Evolutionary conservation across 805 yeast genomes (phyloP), one percentile per base, ranked within the genome.

Genomic region (Zygotorulaspora chibaensis): DNA sequence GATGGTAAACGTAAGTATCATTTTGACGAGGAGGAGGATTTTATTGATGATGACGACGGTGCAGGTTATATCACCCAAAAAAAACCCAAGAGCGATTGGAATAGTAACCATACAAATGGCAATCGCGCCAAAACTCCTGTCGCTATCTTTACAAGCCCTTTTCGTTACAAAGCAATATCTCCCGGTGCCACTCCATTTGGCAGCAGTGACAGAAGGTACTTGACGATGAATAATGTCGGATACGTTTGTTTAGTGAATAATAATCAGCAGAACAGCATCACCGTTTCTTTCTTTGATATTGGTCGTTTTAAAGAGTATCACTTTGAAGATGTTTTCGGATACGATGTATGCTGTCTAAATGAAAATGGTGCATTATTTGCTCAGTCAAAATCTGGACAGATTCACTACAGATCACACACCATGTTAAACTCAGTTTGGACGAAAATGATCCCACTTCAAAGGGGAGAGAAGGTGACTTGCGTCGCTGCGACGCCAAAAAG

Each of bases 131-230:
- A 37, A 15, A 23, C 13, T 25, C 11, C 8, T 8, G 13, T 25
- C 23, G 3, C 35, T 11, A n/a, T 33, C 43, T 39, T 31, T 27
- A 28, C 12, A 28, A 20, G 7, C 34, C 31, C 11, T 27, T 69
- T 67, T 40, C 69, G 67, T 8, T 57, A 80, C 25, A 70, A 67
- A 38, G 90, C 96, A 0, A 84, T 81, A 55, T 87, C 95, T 2
- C 85, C 87, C 1, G 98, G 98, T 1, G 78, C 84, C 6, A 91
- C 98, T 0, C 96, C 96, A 0, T 89, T 90, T 84, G 65, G 66
- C 27, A 67, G 69, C 42, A 71, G 69, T 3, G 77, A 80, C 42
- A 77, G 91, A 64, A 73, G 96, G 43, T 90, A 88, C 57, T 66
- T 91, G 34, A 80, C 88, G 16, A 87, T 90, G 75, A 87, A 87